These are phyloP conservation scores for Sanguinoderma infundibulare DNA, from an alignment of 1,284 basidiomycete species.

Conservation along the genomic window DNA sequence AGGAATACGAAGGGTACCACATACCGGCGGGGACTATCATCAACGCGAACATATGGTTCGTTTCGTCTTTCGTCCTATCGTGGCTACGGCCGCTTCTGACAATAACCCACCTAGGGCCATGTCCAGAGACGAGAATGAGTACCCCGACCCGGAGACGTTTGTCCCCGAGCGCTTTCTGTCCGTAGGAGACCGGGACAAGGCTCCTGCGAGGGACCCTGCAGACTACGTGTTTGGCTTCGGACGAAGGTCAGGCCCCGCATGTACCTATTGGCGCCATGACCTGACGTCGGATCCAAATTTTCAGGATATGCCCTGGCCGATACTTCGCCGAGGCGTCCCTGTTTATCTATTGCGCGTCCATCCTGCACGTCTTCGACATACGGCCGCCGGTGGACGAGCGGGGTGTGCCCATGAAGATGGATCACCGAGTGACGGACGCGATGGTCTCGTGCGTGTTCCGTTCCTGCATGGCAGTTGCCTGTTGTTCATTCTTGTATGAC, in stretches of 20 bases:
- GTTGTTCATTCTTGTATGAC: background rate
- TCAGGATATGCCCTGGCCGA: background rate
- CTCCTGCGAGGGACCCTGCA: background rate
- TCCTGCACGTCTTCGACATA: background rate
- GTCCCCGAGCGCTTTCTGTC: background rate
- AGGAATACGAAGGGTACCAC: too few species aligned
- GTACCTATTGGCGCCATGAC: background rate
- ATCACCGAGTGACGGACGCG: background rate
- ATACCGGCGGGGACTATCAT: too few species aligned
- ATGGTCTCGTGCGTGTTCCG: background rate
- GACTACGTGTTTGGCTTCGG: background rate
- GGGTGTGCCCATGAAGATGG: background rate
- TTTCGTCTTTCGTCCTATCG: too few species aligned
- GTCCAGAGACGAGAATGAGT: background rate
- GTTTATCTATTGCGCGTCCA: background rate
- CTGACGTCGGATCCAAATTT: too few species aligned
- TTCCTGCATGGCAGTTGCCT: too few species aligned
- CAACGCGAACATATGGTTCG: background rate
- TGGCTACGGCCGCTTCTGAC: too few species aligned
- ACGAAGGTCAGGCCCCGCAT: background rate
- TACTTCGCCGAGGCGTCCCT: conserved; percentile 1
- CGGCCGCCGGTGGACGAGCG: background rate
- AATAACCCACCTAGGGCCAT: too few species aligned
- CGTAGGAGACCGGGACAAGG: background rate
- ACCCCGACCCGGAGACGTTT: background rate